These are phyloP conservation scores for Coprinopsis cinerea DNA, from an alignment of 768 basidiomycete species.

Conservation along the genomic window DNA sequence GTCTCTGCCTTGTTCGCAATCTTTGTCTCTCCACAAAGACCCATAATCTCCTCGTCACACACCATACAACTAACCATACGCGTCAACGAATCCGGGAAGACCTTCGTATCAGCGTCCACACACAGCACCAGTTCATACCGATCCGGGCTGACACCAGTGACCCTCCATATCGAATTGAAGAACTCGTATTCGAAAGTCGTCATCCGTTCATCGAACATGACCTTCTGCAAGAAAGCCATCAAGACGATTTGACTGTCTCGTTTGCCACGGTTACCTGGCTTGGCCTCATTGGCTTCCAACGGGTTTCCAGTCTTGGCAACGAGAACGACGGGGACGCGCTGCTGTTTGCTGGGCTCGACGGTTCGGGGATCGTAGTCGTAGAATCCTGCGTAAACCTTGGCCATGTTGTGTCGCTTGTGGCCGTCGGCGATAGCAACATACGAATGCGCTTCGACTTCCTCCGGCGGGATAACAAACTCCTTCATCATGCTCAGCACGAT, in stretches of 20 bases:
- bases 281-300: constrained; percentile 78
- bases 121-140: constrained; percentile 93
- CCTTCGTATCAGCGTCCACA: constrained; percentile 97
- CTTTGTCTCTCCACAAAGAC: constrained; percentile 98
- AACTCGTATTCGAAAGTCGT: constrained; percentile 99
- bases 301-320: constrained; percentile 97
- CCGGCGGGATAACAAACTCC: constrained; percentile 72
- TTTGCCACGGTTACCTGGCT: constrained; percentile 98
- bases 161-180: constrained; percentile 97
- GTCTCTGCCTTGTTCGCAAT: constrained; percentile 99
- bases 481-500: constrained; percentile 97
- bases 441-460: constrained; percentile 89
- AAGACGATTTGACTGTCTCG: constrained; percentile 97
- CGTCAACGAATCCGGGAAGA: constrained; percentile 96
- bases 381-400: constrained; percentile 96
- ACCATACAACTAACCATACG: constrained; percentile 97
- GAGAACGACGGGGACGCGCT: constrained; percentile 91
- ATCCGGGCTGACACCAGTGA: constrained; percentile 93
- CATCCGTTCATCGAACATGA: constrained; percentile 99
- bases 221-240: constrained; percentile 97
- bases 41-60: constrained; percentile 97
- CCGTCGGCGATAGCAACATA: constrained; percentile 99
- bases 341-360: constrained; percentile 87
- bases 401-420: constrained; percentile 99
- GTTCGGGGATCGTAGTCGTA: constrained; percentile 93